These are phyloP conservation scores for Penicillium frequentans DNA, from an alignment of 2,329 filamentous ascomycete species.

Conservation along the genomic window DNA sequence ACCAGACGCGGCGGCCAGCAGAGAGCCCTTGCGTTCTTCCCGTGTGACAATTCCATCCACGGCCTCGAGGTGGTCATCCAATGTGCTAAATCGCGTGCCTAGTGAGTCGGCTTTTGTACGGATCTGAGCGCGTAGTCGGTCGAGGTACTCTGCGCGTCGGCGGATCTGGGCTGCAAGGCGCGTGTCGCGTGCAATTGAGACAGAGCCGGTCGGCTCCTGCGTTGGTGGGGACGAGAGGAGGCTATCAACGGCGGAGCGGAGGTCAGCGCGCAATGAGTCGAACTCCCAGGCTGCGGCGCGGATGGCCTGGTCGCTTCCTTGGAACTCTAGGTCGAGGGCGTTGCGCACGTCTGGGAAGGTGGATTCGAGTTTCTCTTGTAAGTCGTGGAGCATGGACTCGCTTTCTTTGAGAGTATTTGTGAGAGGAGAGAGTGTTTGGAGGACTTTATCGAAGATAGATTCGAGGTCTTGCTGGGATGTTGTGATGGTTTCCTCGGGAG, in stretches of 20 bases:
- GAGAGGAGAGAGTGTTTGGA: constrained; percentile 29
- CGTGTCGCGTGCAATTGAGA: constrained; percentile 24
- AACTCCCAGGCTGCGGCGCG: constrained; percentile 35
- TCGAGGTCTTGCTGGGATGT: constrained; percentile 28
- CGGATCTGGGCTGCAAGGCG: constrained; percentile 31
- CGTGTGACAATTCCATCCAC: constrained; percentile 31
- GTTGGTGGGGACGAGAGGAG: constrained; percentile 27
- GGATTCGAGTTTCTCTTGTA: constrained; percentile 29
- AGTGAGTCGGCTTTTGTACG: constrained; percentile 34
- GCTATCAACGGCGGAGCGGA: constrained; percentile 37
- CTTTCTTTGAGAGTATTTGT: constrained; percentile 29
- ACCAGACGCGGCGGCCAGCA: neutral
- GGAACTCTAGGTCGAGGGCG: constrained; percentile 40
- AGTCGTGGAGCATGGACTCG: constrained; percentile 28
- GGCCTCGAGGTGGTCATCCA: constrained; percentile 38
- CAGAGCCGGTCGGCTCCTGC: constrained; percentile 7
- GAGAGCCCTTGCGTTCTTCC: constrained; percentile 16
- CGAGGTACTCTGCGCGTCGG: constrained; percentile 34
- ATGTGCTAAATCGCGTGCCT: constrained; percentile 26
- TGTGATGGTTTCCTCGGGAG: constrained; percentile 21
- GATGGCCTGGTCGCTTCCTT: constrained; percentile 33
- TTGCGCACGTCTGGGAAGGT: constrained; percentile 31
- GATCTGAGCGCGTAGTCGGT: constrained; percentile 33
- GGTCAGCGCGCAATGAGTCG: constrained; percentile 35
- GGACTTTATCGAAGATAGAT: constrained; percentile 29